Evolutionary conservation across 2,329 filamentous ascomycete genomes (phyloP).

Genomic region (Fusarium subtropicale): DNA sequence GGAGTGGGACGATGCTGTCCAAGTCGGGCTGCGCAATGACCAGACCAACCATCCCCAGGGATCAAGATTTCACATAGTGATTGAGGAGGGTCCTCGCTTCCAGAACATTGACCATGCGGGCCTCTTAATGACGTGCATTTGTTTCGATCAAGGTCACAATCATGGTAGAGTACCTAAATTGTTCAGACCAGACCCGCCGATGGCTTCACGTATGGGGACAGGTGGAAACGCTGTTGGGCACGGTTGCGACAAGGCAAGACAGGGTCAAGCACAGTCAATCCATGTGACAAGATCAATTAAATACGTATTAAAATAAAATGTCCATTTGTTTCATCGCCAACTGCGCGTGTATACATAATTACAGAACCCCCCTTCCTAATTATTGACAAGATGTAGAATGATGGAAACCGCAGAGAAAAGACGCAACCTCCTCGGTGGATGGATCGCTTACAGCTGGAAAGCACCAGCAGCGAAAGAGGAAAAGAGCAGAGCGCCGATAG

Average conservation of each 20-base stretch:
- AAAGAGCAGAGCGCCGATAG: conserved; percentile 53
- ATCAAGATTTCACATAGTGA: background rate
- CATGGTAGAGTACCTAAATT: too few species aligned
- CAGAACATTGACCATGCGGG: conserved; percentile 7
- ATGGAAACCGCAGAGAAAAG: background rate
- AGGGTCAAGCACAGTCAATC: background rate
- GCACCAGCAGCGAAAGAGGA: conserved; percentile 48
- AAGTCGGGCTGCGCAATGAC: background rate
- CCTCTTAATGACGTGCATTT: conserved; percentile 1
- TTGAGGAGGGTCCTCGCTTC: background rate
- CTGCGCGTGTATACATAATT: background rate
- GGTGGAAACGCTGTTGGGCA: background rate
- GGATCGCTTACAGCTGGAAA: conserved; percentile 42
- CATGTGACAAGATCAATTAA: background rate
- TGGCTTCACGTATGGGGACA: conserved; percentile 1
- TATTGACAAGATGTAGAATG: conserved; percentile 19
- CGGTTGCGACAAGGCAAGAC: background rate
- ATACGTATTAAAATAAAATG: conserved; percentile 2
- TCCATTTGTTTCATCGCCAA: background rate
- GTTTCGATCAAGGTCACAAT: background rate
- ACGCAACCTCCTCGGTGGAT: background rate
- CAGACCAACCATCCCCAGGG: background rate
- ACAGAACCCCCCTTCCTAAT: conserved; percentile 14
- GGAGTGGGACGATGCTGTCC: background rate
- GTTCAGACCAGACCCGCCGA: background rate